Base-by-base conservation (phyloP, 257 asterid genomes). In the Paulownia fortunei region DNA sequence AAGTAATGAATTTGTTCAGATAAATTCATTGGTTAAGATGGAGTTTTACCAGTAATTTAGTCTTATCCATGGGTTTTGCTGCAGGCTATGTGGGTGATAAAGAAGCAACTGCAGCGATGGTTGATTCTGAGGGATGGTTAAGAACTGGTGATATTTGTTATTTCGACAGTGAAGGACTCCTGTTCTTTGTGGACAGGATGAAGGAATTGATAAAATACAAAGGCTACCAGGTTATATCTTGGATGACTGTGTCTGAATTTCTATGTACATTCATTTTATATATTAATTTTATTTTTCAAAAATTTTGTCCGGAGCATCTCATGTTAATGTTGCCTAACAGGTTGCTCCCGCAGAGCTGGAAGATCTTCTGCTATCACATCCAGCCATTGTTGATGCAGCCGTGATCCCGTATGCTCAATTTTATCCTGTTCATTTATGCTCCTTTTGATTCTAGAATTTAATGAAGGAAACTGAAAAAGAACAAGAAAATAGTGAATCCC, bases 261-360 rank as follows among this genome's bases (percentile, higher is more conserved):
- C 8, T 54, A 26, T 32, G 27, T 11, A 7, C 19, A 59, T 58
- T 69, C 21, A 11, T 24, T 21, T 62, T 32, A 58, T 61, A n/a
- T 63, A 61, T 39, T n/a, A 42, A n/a, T 23, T 15, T 27, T 67
- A 34, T 46, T 3, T 19, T 18, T 62, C 8, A 4, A 58, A 72
- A 9, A 15, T n/a, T 47, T 16, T 69, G 36, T 46, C 18, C 51
- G 58, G 36, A 77, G n/a, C 26, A 1, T 32, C 65, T 30, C 42
- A 27, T 65, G 70, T 34, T 60, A 7, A 34, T 15, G 19, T 26
- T 37, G 75, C 42, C 4, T 19, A 62, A 36, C 84, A 87, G 94
- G 89, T 89, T 77, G 88, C 94, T 19, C 91, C 94, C 0, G 89
- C 88, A 32, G 91, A 89, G 83, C 82, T 89, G 85, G 91, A 87